Conservation (phyloP, 2,329 filamentous ascomycete species). For the Metarhizium humberi region DNA sequence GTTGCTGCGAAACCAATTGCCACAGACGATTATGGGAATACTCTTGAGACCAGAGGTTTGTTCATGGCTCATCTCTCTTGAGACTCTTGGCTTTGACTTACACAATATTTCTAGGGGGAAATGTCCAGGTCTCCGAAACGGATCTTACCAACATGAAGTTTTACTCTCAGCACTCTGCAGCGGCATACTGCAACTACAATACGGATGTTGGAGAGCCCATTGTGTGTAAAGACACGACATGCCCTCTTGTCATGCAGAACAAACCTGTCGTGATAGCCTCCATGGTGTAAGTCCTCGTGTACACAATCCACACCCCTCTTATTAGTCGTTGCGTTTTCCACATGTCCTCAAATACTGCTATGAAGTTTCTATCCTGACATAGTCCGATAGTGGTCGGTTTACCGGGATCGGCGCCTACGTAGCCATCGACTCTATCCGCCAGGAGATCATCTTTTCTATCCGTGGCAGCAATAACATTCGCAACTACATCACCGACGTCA, state of each 20-base stretch:
- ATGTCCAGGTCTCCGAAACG: slow-evolving; percentile 15
- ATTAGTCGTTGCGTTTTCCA: not conserved
- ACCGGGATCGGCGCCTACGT: slow-evolving; percentile 43
- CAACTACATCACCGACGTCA: slow-evolving; percentile 52
- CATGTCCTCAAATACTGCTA: not conserved
- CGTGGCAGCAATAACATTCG: slow-evolving; percentile 48
- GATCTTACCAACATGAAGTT: slow-evolving; percentile 33
- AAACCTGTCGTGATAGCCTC: slow-evolving; percentile 33
- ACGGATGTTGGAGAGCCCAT: slow-evolving; percentile 27
- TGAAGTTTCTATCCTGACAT: slow-evolving; percentile 12
- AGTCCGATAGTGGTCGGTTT: slow-evolving; percentile 22
- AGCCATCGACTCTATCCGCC: slow-evolving; percentile 35
- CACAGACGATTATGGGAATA: slow-evolving; percentile 15
- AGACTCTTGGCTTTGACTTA: not conserved
- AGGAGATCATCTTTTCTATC: slow-evolving; percentile 50
- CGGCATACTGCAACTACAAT: slow-evolving; percentile 44
- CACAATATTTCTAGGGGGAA: not conserved
- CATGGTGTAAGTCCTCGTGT: slow-evolving; percentile 24
- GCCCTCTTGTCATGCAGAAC: slow-evolving; percentile 33
- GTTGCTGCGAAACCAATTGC: slow-evolving; percentile 16
- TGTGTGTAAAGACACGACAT: slow-evolving; percentile 32
- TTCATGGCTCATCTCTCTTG: not conserved
- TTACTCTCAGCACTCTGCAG: slow-evolving; percentile 41
- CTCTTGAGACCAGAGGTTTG: slow-evolving; percentile 26
- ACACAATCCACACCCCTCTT: not conserved